Percentiles rank a stretch among this genome's conserved stretches.
These are phyloP conservation scores for Debaryomyces sp. DNA, from an alignment of 1,139 yeast species.

Conservation along the genomic window DNA sequence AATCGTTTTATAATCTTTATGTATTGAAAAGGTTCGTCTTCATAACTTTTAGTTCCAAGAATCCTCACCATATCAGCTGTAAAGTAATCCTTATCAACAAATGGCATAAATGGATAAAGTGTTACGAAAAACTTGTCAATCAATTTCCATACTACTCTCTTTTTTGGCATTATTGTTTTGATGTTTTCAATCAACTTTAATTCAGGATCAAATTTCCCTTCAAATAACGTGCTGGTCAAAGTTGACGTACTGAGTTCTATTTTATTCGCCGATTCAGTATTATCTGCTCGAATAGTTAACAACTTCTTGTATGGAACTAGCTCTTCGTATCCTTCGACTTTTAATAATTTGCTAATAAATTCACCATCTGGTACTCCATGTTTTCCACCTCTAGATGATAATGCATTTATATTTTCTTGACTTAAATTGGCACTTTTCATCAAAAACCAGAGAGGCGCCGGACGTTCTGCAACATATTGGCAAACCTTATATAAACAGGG, in stretches of 20 bases:
- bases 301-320: conserved; percentile 24
- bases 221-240: conserved; percentile 21
- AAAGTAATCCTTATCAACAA: conserved; percentile 46
- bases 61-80: conserved; percentile 19
- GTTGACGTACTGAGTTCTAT: conserved; percentile 6
- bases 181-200: conserved; percentile 25
- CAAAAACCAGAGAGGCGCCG: conserved; percentile 15
- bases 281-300: conserved; percentile 18
- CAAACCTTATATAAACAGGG: conserved; percentile 24
- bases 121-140: conserved; percentile 41
- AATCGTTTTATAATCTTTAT: conserved; percentile 21
- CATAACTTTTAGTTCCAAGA: conserved; percentile 21
- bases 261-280: conserved; percentile 1
- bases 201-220: conserved; percentile 25
- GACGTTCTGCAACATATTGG: background rate
- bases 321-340: conserved; percentile 7
- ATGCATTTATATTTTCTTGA: conserved; percentile 6
- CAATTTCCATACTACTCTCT: conserved; percentile 35
- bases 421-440: conserved; percentile 17
- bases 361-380: conserved; percentile 15
- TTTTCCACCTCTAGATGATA: background rate
- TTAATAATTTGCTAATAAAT: conserved; percentile 21
- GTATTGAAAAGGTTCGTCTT: conserved; percentile 16
- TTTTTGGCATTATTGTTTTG: conserved; percentile 37
- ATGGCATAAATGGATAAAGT: conserved; percentile 54